Evolutionary conservation across 345 rosid species (phyloP).

Genomic region (Abelmoschus esculentus): DNA sequence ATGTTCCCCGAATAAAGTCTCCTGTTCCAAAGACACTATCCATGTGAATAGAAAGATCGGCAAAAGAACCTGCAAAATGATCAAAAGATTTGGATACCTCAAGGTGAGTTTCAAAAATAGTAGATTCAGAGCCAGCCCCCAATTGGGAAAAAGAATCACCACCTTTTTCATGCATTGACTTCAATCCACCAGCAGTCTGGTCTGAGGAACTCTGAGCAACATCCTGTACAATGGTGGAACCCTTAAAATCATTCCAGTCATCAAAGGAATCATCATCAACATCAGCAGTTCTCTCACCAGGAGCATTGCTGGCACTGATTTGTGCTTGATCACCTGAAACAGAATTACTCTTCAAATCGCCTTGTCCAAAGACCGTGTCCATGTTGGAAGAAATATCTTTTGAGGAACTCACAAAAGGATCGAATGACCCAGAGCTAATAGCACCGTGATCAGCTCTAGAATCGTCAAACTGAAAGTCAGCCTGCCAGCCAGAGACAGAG

Average conservation of each 20-base stretch:
- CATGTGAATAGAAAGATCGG: background rate
- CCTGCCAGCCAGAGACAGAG: too few relatives aligned
- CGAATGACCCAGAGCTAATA: too few relatives aligned
- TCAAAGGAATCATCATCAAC: constrained; percentile 36
- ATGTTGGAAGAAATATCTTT: too few relatives aligned
- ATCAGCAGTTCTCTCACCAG: constrained; percentile 19
- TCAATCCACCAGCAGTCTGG: constrained; percentile 7
- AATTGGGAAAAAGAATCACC: constrained; percentile 38
- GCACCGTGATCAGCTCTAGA: too few relatives aligned
- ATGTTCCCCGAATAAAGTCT: background rate
- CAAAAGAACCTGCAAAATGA: constrained; percentile 35
- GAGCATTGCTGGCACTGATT: constrained; percentile 11
- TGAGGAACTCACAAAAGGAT: too few relatives aligned
- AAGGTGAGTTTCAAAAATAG: constrained; percentile 20
- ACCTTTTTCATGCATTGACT: constrained; percentile 18
- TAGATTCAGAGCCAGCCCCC: constrained; percentile 46
- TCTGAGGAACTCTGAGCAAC: constrained; percentile 18
- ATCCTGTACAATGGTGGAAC: constrained; percentile 39
- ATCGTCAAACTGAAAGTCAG: too few relatives aligned
- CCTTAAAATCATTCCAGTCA: constrained; percentile 64
- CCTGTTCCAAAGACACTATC: background rate
- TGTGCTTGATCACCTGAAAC: too few relatives aligned
- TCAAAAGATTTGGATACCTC: constrained; percentile 29
- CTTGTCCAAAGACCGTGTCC: too few relatives aligned
- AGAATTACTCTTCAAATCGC: too few relatives aligned